Percentiles rank a stretch among this genome's conserved stretches.
Evolutionary conservation across 805 yeast genomes (phyloP).

Genomic region (Sporopachydermia quercuum): DNA sequence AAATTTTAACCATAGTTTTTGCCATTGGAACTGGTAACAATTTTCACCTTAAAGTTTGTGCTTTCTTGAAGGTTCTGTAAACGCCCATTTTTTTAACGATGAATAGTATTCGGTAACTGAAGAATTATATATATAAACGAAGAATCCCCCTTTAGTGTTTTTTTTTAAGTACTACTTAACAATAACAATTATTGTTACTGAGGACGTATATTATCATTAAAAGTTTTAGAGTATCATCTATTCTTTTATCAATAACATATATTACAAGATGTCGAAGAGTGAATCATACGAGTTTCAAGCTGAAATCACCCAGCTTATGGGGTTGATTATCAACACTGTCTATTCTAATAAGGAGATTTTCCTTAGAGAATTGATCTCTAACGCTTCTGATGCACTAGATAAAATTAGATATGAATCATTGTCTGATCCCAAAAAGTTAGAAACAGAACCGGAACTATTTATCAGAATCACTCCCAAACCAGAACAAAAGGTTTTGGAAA

Average conservation of each 20-base stretch:
- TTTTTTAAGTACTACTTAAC: too few relatives aligned
- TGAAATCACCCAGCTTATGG: conserved; percentile 99
- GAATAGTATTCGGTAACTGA: too few relatives aligned
- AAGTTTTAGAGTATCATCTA: too few relatives aligned
- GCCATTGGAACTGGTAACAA: too few relatives aligned
- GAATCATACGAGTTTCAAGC: conserved; percentile 97
- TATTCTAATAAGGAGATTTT: conserved; percentile 98
- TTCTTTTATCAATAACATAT: too few relatives aligned
- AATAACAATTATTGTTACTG: too few relatives aligned
- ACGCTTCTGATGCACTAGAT: conserved; percentile 98
- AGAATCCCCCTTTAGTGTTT: too few relatives aligned
- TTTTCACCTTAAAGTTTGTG: not conserved
- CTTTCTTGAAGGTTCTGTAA: not conserved
- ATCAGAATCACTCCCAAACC: conserved; percentile 96
- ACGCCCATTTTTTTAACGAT: not conserved
- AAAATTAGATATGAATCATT: conserved; percentile 95
- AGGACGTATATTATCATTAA: too few relatives aligned
- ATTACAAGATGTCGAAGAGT: conserved; percentile 37
- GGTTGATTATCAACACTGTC: conserved; percentile 98
- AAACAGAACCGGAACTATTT: conserved; percentile 89
- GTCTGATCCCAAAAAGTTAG: conserved; percentile 82
- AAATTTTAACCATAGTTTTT: too few relatives aligned
- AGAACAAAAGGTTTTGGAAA: conserved; percentile 85
- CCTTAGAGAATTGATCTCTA: conserved; percentile 96
- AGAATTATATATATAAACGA: too few relatives aligned